These are phyloP conservation scores for Sechiopsis laciniata DNA, from an alignment of 306 rosid genomes.

Conservation along the genomic window DNA sequence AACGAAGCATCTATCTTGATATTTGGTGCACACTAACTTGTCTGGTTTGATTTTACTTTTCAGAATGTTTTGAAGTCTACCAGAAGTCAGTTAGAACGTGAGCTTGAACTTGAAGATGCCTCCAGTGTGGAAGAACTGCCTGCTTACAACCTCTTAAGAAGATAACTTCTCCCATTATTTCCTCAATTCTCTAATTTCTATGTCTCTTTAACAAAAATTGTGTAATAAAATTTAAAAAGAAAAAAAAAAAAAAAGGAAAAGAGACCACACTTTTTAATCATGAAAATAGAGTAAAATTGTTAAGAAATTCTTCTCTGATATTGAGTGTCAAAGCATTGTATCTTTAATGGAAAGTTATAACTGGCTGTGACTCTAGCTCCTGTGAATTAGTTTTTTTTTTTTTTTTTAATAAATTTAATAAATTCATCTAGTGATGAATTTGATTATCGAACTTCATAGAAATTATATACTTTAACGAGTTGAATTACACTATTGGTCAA, in stretches of 20 bases:
- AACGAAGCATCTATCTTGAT: not conserved
- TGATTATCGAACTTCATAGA: no score
- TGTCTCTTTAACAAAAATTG: not conserved
- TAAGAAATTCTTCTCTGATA: not conserved
- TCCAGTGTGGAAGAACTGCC: constrained; percentile 69
- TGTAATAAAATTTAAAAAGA: not conserved
- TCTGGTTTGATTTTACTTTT: not conserved
- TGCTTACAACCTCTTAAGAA: constrained; percentile 66
- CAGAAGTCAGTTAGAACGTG: constrained; percentile 76
- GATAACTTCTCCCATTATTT: constrained; percentile 23
- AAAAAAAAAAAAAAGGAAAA: not conserved
- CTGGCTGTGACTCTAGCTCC: not conserved
- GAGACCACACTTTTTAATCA: not conserved
- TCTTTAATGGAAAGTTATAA: constrained; percentile 6
- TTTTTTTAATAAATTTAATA: no score
- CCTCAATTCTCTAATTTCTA: not conserved
- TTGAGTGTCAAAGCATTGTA: not conserved
- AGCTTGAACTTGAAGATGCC: constrained; percentile 84
- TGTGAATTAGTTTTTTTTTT: not conserved
- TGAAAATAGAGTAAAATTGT: constrained; percentile 19
- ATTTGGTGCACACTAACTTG: not conserved
- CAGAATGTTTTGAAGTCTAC: constrained; percentile 88
- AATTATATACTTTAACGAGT: no score
- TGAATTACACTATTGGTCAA: no score
- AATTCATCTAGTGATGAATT: no score